Evolutionary conservation across 176 grass and related monocot species (phyloP), one percentile per base, ranked within the genome.

Genomic region (Phyllostachys edulis): DNA sequence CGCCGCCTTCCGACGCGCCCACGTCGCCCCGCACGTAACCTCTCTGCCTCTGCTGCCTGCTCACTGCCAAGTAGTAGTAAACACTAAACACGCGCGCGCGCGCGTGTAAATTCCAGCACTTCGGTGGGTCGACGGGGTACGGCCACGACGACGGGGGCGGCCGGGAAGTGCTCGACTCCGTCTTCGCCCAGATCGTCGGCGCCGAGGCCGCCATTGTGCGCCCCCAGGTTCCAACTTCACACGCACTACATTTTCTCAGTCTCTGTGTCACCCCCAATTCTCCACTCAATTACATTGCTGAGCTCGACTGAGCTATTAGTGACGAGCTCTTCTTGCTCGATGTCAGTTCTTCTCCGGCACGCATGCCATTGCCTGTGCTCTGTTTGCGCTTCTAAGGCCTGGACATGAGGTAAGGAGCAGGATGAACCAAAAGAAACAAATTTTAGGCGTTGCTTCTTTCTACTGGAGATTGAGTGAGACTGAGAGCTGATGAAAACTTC

Each of bases 131-230:
- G 39, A 98, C 96, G 65, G 96, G 93, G 12, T 98, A 95, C 67
- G 96, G 93, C 15, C 96, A 98, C 81, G 96, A 98, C 87, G 93
- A 95, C 46, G 32, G 93, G 91, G 91, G 96, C 38, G 96, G 91
- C 18, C 64, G 91, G 81, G 96, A 93, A 57, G 93, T 89, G 39
- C 85, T 98, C 26, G 96, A 98, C 57, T 56, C 76, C 79, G 86
- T 94, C 11, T 92, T 95, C 81, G 89, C 93, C 75, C 41, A 96
- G 76, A 90, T 98, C 56, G 85, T 95, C 37, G 83, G 91, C 40
- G 91, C 93, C 60, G 96, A 98, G 85, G 90, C 96, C n/a, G 93
- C 93, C 82, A 90, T 98, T 50, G 93, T 98, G 83, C 91, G 96
- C 14, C 89, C 89, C 17, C 96, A 98, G 89, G 96, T 93, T 81